These are phyloP conservation scores for Lichenothelia convexa DNA, from an alignment of 495 filamentous ascomycete species.

Conservation along the genomic window DNA sequence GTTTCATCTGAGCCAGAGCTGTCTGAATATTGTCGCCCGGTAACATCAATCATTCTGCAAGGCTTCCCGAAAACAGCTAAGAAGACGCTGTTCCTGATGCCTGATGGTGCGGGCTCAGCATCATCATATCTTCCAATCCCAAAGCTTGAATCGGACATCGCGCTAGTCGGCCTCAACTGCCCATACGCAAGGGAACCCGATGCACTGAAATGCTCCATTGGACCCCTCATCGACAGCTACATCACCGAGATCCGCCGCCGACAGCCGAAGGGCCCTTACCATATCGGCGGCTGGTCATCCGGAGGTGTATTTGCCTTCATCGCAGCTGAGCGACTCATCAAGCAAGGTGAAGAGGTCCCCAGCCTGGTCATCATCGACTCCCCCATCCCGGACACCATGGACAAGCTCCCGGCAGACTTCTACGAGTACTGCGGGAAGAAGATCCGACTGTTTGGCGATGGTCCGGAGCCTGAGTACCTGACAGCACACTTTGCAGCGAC, in stretches of 20 bases:
- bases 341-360: slow-evolving; percentile 13
- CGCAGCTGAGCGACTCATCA: slow-evolving; percentile 17
- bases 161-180: slow-evolving; percentile 11
- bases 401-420: slow-evolving; percentile 15
- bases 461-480: slow-evolving; percentile 20
- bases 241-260: slow-evolving; percentile 42
- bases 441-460: slow-evolving; percentile 29
- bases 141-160: slow-evolving; percentile 3
- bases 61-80: slow-evolving; percentile 27
- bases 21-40: slow-evolving; percentile 13
- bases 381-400: slow-evolving; percentile 13
- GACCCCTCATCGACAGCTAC: slow-evolving; percentile 33
- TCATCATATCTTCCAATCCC: slow-evolving; percentile 20
- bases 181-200: slow-evolving; percentile 37
- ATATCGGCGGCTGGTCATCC: slow-evolving; percentile 39
- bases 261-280: slow-evolving; percentile 49
- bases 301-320: slow-evolving; percentile 30
- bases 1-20: slow-evolving; percentile 14
- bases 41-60: slow-evolving; percentile 34
- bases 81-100: slow-evolving; percentile 30
- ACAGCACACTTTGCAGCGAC: slow-evolving; percentile 20
- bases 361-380: slow-evolving; percentile 14
- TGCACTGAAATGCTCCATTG: slow-evolving; percentile 29
- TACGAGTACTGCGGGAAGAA: slow-evolving; percentile 24
- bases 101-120: slow-evolving; percentile 32